A percentile compares a stretch with the other conserved stretches of the same genome.
phyloP scores from a whole-genome alignment of 2,329 filamentous ascomycete species.

The Saccharata proteae region DNA sequence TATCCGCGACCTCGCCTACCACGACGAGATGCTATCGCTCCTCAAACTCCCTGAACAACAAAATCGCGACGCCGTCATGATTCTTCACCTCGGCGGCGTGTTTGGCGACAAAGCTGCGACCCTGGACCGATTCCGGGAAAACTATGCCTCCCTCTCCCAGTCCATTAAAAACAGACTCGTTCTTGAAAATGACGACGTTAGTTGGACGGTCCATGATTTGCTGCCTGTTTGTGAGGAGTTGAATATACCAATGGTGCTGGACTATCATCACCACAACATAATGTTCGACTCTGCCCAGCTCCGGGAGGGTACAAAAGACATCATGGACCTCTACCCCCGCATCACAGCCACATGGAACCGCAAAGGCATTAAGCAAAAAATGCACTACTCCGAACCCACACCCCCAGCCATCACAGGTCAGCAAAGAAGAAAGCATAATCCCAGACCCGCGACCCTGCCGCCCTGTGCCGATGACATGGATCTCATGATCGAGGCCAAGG shows the following conservation, averaged over 20 bases:
- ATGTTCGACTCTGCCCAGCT: conserved; percentile 62
- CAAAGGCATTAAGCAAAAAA: conserved; percentile 83
- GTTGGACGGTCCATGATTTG: conserved; percentile 84
- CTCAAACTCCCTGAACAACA: conserved; percentile 66
- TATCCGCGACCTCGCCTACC: conserved; percentile 74
- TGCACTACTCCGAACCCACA: conserved; percentile 86
- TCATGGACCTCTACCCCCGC: conserved; percentile 59
- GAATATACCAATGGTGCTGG: conserved; percentile 85
- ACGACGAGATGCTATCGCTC: conserved; percentile 70
- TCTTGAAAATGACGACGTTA: conserved; percentile 88
- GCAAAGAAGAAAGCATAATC: conserved; percentile 74
- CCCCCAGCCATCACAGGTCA: conserved; percentile 63
- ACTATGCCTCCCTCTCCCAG: conserved; percentile 55
- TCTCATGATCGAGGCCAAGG: conserved; percentile 98
- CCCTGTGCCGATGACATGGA: conserved; percentile 78
- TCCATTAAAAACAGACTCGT: conserved; percentile 71
- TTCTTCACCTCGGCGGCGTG: conserved; percentile 82
- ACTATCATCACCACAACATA: conserved; percentile 95
- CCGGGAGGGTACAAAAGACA: conserved; percentile 74
- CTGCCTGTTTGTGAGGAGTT: conserved; percentile 84
- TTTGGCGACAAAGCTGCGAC: conserved; percentile 80
- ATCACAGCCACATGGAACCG: conserved; percentile 75
- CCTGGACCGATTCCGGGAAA: conserved; percentile 62
- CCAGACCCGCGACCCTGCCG: conserved; percentile 66
- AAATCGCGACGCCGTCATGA: conserved; percentile 82